These are phyloP conservation scores for Colletotrichum salicis DNA, from an alignment of 2,329 filamentous ascomycete species.

Conservation along the genomic window DNA sequence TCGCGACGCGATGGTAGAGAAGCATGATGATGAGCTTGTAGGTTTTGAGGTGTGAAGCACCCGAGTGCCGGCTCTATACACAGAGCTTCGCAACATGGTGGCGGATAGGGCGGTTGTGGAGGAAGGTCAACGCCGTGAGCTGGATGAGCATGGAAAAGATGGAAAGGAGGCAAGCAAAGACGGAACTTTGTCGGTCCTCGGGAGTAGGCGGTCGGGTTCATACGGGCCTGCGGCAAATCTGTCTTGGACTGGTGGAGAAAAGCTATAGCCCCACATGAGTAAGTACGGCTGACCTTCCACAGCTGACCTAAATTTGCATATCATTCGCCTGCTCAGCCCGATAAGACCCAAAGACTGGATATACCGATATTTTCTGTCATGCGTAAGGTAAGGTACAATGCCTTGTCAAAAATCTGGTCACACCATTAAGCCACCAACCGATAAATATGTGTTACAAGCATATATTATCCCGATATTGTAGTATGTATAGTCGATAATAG, in stretches of 20 bases:
- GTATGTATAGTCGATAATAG: too few relatives aligned
- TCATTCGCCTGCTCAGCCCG: too few relatives aligned
- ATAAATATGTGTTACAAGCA: too few relatives aligned
- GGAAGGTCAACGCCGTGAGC: not conserved
- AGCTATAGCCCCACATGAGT: not conserved
- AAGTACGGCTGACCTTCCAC: not conserved
- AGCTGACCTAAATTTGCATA: too few relatives aligned
- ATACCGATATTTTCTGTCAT: too few relatives aligned
- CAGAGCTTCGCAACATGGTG: conserved; percentile 77
- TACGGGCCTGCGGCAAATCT: conserved; percentile 32
- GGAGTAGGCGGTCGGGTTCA: conserved; percentile 29
- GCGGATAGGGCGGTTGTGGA: conserved; percentile 13
- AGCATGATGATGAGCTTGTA: conserved; percentile 50
- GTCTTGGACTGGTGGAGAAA: conserved; percentile 27
- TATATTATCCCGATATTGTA: too few relatives aligned
- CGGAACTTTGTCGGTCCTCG: conserved; percentile 32
- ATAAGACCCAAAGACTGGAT: too few relatives aligned
- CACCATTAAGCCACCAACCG: too few relatives aligned
- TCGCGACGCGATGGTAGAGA: conserved; percentile 52
- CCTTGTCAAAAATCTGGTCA: too few relatives aligned
- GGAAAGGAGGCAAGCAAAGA: conserved; percentile 1
- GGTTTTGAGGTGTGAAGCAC: conserved; percentile 67
- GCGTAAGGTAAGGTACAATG: too few relatives aligned
- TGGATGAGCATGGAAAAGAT: conserved; percentile 20
- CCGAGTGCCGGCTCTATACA: conserved; percentile 73